Evolutionary conservation across 2,329 filamentous ascomycete species (phyloP).

Genomic region (Berkeleyomyces rouxiae): DNA sequence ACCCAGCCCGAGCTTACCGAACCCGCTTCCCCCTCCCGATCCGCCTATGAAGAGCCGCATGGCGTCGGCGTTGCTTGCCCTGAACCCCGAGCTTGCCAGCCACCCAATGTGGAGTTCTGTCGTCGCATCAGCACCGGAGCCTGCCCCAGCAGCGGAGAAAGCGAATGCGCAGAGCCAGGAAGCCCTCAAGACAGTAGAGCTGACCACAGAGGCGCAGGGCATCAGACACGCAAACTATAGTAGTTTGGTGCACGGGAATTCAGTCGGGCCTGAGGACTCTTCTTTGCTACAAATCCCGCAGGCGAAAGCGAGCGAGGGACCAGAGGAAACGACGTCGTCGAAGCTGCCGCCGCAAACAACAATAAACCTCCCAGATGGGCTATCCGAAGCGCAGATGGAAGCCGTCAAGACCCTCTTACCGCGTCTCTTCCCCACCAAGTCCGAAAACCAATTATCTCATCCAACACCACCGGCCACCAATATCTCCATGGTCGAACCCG

Average conservation of each 20-base stretch:
- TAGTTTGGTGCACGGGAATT: no score
- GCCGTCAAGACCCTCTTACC: neutral
- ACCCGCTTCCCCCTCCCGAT: conserved; percentile 5
- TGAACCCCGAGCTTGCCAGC: conserved; percentile 4
- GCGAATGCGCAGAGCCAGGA: neutral
- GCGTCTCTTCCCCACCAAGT: neutral
- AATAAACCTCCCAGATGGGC: neutral
- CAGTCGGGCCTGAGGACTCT: neutral
- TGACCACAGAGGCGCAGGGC: neutral
- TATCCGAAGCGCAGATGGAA: neutral
- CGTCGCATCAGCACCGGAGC: neutral
- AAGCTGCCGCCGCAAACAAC: neutral
- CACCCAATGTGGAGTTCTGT: conserved; percentile 4
- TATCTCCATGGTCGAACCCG: neutral
- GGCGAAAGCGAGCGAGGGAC: neutral
- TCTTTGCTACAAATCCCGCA: neutral
- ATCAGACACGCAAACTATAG: no score
- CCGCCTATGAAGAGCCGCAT: neutral
- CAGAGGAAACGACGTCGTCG: neutral
- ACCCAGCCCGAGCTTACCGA: neutral
- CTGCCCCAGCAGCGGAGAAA: neutral
- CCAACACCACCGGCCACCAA: neutral
- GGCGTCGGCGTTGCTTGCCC: conserved; percentile 1
- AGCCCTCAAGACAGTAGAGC: neutral
- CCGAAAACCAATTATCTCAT: neutral